Base-by-base conservation (phyloP, 805 yeast genomes). In the Scheffersomyces ergatensis region DNA sequence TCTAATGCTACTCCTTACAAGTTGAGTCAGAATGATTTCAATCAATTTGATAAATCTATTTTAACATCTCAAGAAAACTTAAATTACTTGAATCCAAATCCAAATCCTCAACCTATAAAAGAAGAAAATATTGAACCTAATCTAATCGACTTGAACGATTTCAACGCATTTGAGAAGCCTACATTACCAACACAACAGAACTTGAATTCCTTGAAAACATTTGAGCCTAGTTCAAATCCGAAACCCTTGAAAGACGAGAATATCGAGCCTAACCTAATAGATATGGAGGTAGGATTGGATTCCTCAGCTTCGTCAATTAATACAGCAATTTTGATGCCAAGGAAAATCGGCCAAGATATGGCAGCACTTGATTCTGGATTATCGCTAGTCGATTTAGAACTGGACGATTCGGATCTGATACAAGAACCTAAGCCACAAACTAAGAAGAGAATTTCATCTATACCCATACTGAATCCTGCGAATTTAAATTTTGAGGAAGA, bases 401-500 rank as follows among this genome's bases (percentile, higher is more conserved):
- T 36, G 25, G 40, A 34, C 21, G 33, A 32, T 7, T 16, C 30
- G 3, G 49, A 46, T 14, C 12, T 15, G 43, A 36, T 19, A 6
- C 29, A 33, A 6, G 49, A 46, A 15, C 32, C 34, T 13, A 57
- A 54, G 36, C 68, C 64, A 3, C 57, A 49, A 36, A 65, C 57
- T 48, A 67, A 63, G 42, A 69, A 66, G 48, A 48, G 63, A 35
- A 45, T 61, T 12, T 50, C 64, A 1, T 57, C 61, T 3, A 47
- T 53, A 19, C 61, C 61, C 3, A 47, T 53, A 19, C 61, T 55
- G 36, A 48, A 53, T 14, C 68, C 67, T 3, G 50, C 57, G 8
- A 60, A 50, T 33, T 48, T 67, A 30, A 59, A 50, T 20, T 62
- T 69, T 23, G 66, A 67, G 44, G 74, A 70, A 47, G 72, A 70